phyloP scores from a whole-genome alignment of 2,329 filamentous ascomycete genomes.

The Achaetomium macrosporum region DNA sequence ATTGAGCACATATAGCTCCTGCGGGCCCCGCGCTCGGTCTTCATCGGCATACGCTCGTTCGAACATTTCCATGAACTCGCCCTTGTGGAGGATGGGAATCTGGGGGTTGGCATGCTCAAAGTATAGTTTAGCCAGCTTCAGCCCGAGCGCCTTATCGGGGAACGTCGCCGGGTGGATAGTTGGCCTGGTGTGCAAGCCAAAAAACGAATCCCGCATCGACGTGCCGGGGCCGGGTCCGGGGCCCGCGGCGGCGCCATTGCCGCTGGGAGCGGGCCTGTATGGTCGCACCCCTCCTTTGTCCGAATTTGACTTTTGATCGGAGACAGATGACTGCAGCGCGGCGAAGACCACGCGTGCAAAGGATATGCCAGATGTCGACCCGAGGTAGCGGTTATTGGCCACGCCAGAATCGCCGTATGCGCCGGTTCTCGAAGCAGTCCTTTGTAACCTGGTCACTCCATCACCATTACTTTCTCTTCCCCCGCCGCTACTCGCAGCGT shows the following conservation, averaged over 20 bases:
- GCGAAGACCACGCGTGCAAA: constrained; percentile 93
- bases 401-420: constrained; percentile 38
- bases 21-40: constrained; percentile 60
- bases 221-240: too few relatives aligned
- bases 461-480: constrained; percentile 45
- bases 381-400: constrained; percentile 74
- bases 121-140: constrained; percentile 72
- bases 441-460: constrained; percentile 55
- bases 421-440: constrained; percentile 53
- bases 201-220: constrained; percentile 92
- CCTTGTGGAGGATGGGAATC: constrained; percentile 84
- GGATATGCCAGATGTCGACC: constrained; percentile 83
- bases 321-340: constrained; percentile 70
- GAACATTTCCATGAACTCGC: constrained; percentile 84
- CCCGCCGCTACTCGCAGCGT: constrained; percentile 19
- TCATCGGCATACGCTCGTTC: constrained; percentile 71
- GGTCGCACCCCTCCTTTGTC: constrained; percentile 59
- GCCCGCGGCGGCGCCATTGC: constrained; percentile 43
- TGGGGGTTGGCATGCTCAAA: constrained; percentile 97
- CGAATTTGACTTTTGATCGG: constrained; percentile 59
- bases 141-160: constrained; percentile 68
- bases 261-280: constrained; percentile 47
- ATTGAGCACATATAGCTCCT: constrained; percentile 89
- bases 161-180: constrained; percentile 82
- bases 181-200: constrained; percentile 87